A percentile compares a stretch with the other conserved stretches of the same genome.
Conservation (phyloP, 192 early-diverging fungal genomes). For the Chytriomyces confervae region DNA sequence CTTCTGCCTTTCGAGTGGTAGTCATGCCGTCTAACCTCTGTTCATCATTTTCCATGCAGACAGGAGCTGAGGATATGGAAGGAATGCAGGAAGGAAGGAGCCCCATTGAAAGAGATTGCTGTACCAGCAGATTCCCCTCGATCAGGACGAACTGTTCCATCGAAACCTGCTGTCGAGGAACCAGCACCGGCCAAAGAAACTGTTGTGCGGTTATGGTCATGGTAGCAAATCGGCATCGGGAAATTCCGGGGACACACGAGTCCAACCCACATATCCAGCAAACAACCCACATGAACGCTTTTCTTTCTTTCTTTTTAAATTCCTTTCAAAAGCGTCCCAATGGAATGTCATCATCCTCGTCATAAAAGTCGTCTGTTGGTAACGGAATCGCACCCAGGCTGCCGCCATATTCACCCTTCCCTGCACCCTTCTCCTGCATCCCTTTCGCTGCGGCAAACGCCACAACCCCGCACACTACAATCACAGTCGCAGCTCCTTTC, state of each 20-base stretch:
- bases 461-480: conserved; percentile 52
- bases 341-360: neutral
- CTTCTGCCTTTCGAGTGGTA: neutral
- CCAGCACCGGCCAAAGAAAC: neutral
- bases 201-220: conserved; percentile 2
- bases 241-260: neutral
- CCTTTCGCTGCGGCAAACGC: conserved; percentile 52
- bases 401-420: neutral
- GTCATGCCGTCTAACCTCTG: neutral
- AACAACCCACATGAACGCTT: neutral
- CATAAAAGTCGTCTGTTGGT: too few species aligned
- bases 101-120: neutral
- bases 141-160: too few species aligned
- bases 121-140: neutral
- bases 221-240: neutral
- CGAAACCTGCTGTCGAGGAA: neutral
- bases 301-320: neutral
- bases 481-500: conserved; percentile 49
- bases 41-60: neutral
- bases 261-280: neutral
- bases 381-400: neutral
- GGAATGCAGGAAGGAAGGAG: conserved; percentile 11
- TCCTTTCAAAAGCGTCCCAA: neutral
- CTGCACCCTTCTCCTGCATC: neutral
- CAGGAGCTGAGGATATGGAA: conserved; percentile 29